Base-by-base conservation (phyloP, 2,329 filamentous ascomycete species). In the Xylaria sp. region DNA sequence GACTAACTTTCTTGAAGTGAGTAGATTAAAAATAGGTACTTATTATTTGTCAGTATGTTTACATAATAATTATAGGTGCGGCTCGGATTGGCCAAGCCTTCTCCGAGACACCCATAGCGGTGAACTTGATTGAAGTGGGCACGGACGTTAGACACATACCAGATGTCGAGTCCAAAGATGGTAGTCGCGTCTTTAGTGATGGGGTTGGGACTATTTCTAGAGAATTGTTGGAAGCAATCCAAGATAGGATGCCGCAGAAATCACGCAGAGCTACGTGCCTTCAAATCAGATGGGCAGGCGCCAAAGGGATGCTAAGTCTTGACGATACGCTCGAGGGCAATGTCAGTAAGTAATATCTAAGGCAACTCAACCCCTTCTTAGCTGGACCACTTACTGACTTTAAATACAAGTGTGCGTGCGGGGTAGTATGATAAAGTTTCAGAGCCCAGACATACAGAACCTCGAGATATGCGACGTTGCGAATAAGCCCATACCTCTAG, bases 341-440 rank as follows among this genome's bases (percentile, higher is more conserved):
- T 34, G 76, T 83, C 1, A 82, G 68, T 70, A 60, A 70, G 68
- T 68, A 61, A 32, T 21, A 24, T 21, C 21, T 2, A 5, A 48
- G 5, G 27, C 30, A 2, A 36, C 19, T 42, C 32, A 27, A 7
- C 9, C n/a, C n/a, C 24, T 14, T n/a, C 36, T 14, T n/a, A 5
- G 4, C 6, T 12, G 9, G 39, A 42, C 30, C 4, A 19, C 7
- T 39, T 42, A 32, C 54, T 69, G 3, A 69, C 39, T n/a, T n/a
- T 4, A 59, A 27, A 14, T 55, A 8, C 1, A 61, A 70, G 68
- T 97, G 47, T 81, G 82, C 32, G 80, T 97, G 21, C 86, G 93
- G 1, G 80, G 84, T 0, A 95, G 92, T 4, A 97, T 97, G 93
- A 83, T 87, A 64, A 97, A 97, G 73, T 97, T 96, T 71, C 76